Conservation (phyloP, 2,329 filamentous ascomycete genomes). For the Didymella keratinophila region DNA sequence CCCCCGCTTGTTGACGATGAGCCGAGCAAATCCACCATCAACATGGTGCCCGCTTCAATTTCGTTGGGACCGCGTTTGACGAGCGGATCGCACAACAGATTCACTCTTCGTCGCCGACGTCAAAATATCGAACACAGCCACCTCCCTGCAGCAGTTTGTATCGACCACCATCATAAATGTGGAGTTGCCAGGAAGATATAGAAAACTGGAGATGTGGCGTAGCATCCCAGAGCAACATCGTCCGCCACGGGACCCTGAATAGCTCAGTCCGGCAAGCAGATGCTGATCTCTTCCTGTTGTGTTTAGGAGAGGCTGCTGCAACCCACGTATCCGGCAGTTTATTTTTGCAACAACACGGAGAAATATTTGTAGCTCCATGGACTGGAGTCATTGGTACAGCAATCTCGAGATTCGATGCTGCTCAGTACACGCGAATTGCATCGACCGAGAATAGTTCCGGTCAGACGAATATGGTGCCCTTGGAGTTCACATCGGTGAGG, state of each 20-base stretch:
- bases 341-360: conserved; percentile 18
- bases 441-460: not conserved
- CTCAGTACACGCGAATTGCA: not conserved
- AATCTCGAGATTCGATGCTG: not conserved
- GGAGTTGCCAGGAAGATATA: conserved; percentile 24
- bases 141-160: conserved; percentile 28
- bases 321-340: conserved; percentile 11
- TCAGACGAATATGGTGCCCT: not conserved
- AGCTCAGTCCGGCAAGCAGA: conserved; percentile 23
- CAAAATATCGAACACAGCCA: conserved; percentile 23
- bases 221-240: conserved; percentile 34
- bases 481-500: conserved; percentile 5
- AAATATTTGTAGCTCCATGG: not conserved
- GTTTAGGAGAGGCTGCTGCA: conserved; percentile 10
- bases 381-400: not conserved
- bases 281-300: conserved; percentile 20
- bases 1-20: conserved; percentile 10
- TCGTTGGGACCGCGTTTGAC: conserved; percentile 9
- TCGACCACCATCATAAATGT: conserved; percentile 25
- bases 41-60: conserved; percentile 14
- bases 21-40: conserved; percentile 27
- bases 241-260: conserved; percentile 30
- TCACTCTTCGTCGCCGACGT: conserved; percentile 19
- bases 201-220: conserved; percentile 32
- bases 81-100: conserved; percentile 4